Evolutionary conservation across 2,329 filamentous ascomycete species (phyloP), one percentile per base, ranked within the genome.

Genomic region (Pseudogymnoascus sp.): DNA sequence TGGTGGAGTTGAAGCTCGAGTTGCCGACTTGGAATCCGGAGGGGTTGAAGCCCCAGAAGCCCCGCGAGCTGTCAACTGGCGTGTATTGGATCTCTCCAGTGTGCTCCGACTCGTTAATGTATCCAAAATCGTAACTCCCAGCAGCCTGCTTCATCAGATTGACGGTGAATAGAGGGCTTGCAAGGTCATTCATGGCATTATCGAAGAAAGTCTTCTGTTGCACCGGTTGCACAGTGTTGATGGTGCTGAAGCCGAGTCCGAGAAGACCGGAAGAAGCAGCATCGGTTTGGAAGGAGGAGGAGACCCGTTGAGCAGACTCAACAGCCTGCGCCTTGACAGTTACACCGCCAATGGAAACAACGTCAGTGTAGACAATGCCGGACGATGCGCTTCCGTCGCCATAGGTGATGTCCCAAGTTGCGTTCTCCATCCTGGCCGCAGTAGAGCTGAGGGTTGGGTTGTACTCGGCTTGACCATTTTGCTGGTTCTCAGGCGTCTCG

Each of bases 21-120:
- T 70, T 70, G 64, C 72, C 78, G 66, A 82, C 74, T 59, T 78
- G 76, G 61, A 76, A 72, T 28, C 78, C 75, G 66, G 80, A 82
- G 64, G 75, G 77, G 65, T 82, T 79, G 60, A 84, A 82, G 33
- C 77, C 74, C 82, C 83, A 85, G 74, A 78, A 84, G 35, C 80
- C 81, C 6, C 79, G 72, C 61, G 70, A 71, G 65, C 67, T 76
- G 69, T 79, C 75, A 62, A 82, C 78, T n/a, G 75, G 65, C n/a
- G 77, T 73, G 70, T 83, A 86, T 62, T 76, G 76, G 70, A 86
- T 79, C 38, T 68, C 64, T 28, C 82, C 82, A 1, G 76, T 81
- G 76, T 82, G 82, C 70, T 81, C 80, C 65, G 73, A 72, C 12
- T 63, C 68, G 73, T 84, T 78, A 65, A 84, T 81, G 72, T 74